phyloP scores from a whole-genome alignment of 805 yeast genomes.

The Wickerhamiella sergipiensis region DNA sequence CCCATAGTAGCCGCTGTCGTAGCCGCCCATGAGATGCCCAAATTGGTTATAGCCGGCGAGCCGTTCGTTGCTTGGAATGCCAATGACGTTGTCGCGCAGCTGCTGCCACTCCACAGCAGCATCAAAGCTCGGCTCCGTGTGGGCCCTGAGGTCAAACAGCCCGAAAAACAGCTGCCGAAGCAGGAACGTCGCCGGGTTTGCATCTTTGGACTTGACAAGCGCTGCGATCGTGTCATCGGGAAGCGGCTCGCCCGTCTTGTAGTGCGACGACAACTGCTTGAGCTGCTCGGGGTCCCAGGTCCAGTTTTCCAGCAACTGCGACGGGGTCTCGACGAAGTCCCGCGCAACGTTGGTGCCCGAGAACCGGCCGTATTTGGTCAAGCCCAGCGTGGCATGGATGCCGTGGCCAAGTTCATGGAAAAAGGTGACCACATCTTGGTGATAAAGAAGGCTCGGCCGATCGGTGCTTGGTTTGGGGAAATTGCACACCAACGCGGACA shows the following conservation, averaged over 20 bases:
- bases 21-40: constrained; percentile 70
- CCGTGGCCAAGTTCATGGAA: constrained; percentile 90
- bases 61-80: constrained; percentile 6
- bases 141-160: constrained; percentile 60
- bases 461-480: constrained; percentile 59
- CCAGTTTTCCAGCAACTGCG: constrained; percentile 82
- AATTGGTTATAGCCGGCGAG: constrained; percentile 9
- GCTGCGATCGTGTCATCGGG: constrained; percentile 44
- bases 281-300: constrained; percentile 62
- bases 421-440: constrained; percentile 65
- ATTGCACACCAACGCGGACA: constrained; percentile 71
- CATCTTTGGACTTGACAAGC: constrained; percentile 53
- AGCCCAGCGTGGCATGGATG: constrained; percentile 61
- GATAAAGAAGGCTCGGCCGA: constrained; percentile 65
- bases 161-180: constrained; percentile 72
- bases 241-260: constrained; percentile 41
- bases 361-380: constrained; percentile 50
- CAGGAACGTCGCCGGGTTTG: constrained; percentile 57
- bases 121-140: constrained; percentile 40
- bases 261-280: constrained; percentile 49
- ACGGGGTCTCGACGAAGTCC: constrained; percentile 87
- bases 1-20: constrained; percentile 78
- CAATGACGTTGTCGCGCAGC: constrained; percentile 42
- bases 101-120: constrained; percentile 49
- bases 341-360: constrained; percentile 67